These are phyloP conservation scores for Colletotrichum coccodes DNA, from an alignment of 2,329 filamentous ascomycete species.

Conservation along the genomic window DNA sequence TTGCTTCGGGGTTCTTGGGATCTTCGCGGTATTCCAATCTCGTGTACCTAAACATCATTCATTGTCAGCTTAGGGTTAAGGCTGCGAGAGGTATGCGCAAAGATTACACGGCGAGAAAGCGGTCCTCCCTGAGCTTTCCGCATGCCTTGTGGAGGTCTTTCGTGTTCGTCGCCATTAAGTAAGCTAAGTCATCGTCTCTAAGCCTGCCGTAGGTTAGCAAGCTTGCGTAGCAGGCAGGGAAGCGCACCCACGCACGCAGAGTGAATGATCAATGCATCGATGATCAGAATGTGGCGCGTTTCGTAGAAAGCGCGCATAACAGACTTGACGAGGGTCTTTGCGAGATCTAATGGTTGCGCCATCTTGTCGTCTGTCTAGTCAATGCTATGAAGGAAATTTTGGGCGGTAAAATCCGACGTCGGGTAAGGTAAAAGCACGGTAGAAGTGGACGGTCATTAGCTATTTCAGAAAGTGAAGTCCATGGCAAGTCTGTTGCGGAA, in stretches of 20 bases:
- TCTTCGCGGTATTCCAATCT: constrained; percentile 33
- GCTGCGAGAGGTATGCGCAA: constrained; percentile 11
- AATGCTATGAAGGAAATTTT: background rate
- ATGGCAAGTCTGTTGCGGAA: background rate
- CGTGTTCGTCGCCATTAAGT: constrained; percentile 87
- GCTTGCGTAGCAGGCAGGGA: background rate
- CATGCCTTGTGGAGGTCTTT: constrained; percentile 94
- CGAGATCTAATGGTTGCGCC: constrained; percentile 57
- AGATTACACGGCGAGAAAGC: constrained; percentile 82
- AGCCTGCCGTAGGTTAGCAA: constrained; percentile 72
- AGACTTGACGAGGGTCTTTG: constrained; percentile 85
- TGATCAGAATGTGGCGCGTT: constrained; percentile 83
- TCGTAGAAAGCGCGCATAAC: constrained; percentile 89
- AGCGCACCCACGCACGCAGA: constrained; percentile 67
- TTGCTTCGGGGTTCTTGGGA: constrained; percentile 65
- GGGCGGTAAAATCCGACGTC: background rate
- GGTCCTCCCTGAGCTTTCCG: constrained; percentile 85
- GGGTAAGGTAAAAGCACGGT: background rate
- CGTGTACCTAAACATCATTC: constrained; percentile 22
- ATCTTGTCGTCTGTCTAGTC: constrained; percentile 8
- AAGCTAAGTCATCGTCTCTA: constrained; percentile 87
- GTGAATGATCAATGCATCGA: constrained; percentile 89
- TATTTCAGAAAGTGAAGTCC: background rate
- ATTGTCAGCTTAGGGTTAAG: background rate
- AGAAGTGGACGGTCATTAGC: background rate